Evolutionary conservation across 179 eudicot genomes (phyloP).

Genomic region (Monotropa hypopitys): DNA sequence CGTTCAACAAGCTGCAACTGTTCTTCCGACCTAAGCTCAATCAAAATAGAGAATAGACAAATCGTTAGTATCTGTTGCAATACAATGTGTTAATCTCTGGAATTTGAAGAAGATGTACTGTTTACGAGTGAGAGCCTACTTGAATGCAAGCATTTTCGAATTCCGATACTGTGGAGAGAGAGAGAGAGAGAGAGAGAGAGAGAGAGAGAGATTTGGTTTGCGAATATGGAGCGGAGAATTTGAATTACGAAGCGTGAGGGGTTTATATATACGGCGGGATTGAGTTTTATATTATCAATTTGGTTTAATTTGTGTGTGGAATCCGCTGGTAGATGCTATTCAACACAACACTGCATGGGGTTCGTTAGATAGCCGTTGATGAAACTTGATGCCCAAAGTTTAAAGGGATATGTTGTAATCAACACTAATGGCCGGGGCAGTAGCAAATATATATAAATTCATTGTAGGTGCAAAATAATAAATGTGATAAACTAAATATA

Average conservation of each 20-base stretch:
- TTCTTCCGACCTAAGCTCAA: constrained; percentile 51
- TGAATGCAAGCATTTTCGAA: constrained; percentile 27
- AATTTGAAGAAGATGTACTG: background rate
- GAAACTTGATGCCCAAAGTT: too few relatives aligned
- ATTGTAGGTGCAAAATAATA: too few relatives aligned
- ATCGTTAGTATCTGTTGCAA: background rate
- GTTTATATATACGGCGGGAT: background rate
- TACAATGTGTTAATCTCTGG: background rate
- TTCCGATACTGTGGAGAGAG: background rate
- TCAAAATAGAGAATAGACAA: constrained; percentile 2
- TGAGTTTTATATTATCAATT: background rate
- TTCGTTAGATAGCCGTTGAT: background rate
- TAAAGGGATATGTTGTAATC: too few relatives aligned
- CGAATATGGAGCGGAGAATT: background rate
- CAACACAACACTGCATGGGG: too few relatives aligned
- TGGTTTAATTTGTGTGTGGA: background rate
- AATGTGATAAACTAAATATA: too few relatives aligned
- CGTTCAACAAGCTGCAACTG: constrained; percentile 73
- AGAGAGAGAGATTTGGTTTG: background rate
- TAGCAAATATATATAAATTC: too few relatives aligned
- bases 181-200: background rate
- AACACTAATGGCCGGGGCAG: too few relatives aligned
- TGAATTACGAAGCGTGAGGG: background rate
- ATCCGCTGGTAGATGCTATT: background rate
- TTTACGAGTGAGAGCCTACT: constrained; percentile 16